Conservation (phyloP, 768 basidiomycete species). For the Lactarius vividus region DNA sequence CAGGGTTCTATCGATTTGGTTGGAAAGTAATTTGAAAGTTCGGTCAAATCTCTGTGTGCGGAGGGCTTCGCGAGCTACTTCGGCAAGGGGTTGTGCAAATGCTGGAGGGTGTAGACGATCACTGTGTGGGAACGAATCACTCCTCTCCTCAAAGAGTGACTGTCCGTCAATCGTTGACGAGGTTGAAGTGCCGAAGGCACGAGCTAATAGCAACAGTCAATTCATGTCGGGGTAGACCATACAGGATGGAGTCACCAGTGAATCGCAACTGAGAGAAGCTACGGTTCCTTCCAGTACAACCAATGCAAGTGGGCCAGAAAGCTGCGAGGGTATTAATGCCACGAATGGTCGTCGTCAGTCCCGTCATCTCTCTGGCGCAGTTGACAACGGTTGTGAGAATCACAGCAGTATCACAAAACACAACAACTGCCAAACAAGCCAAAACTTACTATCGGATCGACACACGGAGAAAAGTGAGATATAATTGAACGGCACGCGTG, state of each 20-base stretch:
- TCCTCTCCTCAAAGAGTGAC: neutral
- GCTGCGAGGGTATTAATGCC: neutral
- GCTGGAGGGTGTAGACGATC: neutral
- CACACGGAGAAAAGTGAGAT: neutral
- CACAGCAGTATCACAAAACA: neutral
- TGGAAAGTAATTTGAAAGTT: constrained; percentile 14
- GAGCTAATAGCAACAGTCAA: constrained; percentile 9
- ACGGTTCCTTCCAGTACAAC: neutral
- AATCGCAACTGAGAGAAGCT: neutral
- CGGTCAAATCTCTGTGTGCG: constrained; percentile 21
- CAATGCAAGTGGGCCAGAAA: neutral
- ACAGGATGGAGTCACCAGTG: neutral
- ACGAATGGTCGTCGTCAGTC: neutral
- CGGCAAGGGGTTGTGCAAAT: neutral
- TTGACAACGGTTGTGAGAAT: neutral
- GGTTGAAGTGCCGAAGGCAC: neutral
- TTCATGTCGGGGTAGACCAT: neutral
- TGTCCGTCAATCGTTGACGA: neutral
- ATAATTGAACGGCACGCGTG: neutral
- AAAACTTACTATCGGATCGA: neutral
- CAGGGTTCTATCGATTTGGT: constrained; percentile 2
- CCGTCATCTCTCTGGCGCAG: neutral
- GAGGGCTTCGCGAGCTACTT: neutral
- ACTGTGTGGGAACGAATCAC: neutral
- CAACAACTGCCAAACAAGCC: neutral